Evolutionary conservation across 164 flowering plant species (phyloP).

Genomic region (Houttuynia cordata): DNA sequence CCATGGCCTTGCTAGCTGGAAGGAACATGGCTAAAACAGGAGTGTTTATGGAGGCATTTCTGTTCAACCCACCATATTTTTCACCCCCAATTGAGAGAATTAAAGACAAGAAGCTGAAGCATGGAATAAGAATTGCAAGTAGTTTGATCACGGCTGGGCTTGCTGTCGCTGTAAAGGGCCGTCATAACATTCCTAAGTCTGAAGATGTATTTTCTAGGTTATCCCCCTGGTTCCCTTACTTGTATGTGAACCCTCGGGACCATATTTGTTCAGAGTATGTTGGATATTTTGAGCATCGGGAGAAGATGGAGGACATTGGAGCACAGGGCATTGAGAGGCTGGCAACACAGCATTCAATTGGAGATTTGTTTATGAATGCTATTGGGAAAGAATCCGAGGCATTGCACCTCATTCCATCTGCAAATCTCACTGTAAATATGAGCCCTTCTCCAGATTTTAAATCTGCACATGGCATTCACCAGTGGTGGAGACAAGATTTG

Average conservation of each 20-base stretch:
- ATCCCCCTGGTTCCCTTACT: slow-evolving; percentile 45
- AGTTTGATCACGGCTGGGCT: slow-evolving; percentile 74
- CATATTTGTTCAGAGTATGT: slow-evolving; percentile 59
- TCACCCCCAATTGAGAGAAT: slow-evolving; percentile 72
- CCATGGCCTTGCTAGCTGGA: slow-evolving; percentile 79
- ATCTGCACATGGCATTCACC: slow-evolving; percentile 62
- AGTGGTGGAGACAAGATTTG: slow-evolving; percentile 55
- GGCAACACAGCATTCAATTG: slow-evolving; percentile 52
- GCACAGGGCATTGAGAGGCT: slow-evolving; percentile 39
- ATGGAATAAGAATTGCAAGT: slow-evolving; percentile 51
- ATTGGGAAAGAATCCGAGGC: slow-evolving; percentile 46
- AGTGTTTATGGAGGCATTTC: slow-evolving; percentile 43
- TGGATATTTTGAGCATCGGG: slow-evolving; percentile 64
- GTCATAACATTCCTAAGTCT: slow-evolving; percentile 6
- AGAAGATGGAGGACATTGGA: slow-evolving; percentile 61
- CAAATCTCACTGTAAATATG: slow-evolving; percentile 32
- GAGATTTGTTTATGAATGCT: slow-evolving; percentile 35
- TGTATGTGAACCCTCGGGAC: slow-evolving; percentile 57
- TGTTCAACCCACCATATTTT: slow-evolving; percentile 79
- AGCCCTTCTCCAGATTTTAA: slow-evolving; percentile 28
- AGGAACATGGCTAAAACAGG: slow-evolving; percentile 68
- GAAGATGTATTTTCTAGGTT: slow-evolving; percentile 36
- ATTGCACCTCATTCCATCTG: slow-evolving; percentile 62
- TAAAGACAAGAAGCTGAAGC: slow-evolving; percentile 42
- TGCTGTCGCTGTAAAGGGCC: slow-evolving; percentile 27